Evolutionary conservation across 1,284 basidiomycete genomes (phyloP).

Genomic region (Spongiforma sp.): DNA sequence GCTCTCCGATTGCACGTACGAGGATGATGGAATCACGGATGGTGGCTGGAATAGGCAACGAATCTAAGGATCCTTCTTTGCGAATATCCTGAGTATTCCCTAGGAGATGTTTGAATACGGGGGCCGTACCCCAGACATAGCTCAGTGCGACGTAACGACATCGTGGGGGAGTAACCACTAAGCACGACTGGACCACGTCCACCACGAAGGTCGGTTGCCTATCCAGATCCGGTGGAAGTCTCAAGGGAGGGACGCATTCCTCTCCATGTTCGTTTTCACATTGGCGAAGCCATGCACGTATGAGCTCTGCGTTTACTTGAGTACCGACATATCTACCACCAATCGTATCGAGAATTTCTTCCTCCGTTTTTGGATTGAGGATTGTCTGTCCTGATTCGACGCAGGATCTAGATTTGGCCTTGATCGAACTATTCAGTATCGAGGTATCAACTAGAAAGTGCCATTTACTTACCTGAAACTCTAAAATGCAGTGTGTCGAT

Average conservation of each 20-base stretch:
- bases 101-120: conserved; percentile 19
- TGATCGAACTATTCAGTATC: conserved; percentile 9
- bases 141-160: conserved; percentile 29
- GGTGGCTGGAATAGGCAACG: conserved; percentile 19
- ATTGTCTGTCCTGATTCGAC: not conserved
- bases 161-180: conserved; percentile 16
- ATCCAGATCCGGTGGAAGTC: not conserved
- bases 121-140: conserved; percentile 24
- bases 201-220: conserved; percentile 15
- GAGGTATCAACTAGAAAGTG: not conserved
- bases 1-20: conserved; percentile 25
- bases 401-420: conserved; percentile 10
- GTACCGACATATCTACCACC: conserved; percentile 20
- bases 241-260: conserved; percentile 8
- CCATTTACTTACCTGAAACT: conserved; percentile 18
- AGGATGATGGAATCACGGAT: conserved; percentile 28
- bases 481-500: conserved; percentile 2
- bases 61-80: conserved; percentile 3
- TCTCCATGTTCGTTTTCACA: conserved; percentile 21
- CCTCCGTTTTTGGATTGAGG: not conserved
- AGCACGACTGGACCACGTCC: conserved; percentile 21
- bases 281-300: conserved; percentile 22
- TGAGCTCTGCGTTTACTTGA: conserved; percentile 9
- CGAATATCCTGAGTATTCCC: conserved; percentile 20
- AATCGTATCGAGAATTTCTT: conserved; percentile 12